Conservation (phyloP, 176 grass and related monocot genomes). For the Tillandsia fasciculata region DNA sequence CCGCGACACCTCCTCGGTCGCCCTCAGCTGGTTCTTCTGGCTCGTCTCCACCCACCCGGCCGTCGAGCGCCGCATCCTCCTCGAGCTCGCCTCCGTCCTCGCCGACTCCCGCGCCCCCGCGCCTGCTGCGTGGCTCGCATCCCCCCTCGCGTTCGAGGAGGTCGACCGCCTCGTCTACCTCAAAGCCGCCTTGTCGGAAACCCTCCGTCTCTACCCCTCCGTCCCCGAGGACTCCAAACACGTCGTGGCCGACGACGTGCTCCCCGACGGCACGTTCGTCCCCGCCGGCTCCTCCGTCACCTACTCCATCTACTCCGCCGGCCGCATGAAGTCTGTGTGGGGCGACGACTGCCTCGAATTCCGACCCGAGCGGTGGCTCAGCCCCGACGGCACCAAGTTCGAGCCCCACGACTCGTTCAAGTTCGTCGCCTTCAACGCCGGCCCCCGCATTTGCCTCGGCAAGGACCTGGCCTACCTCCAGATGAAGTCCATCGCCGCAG, state of each 20-base stretch:
- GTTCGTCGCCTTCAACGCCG: conserved; percentile 94
- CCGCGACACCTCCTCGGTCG: conserved; percentile 92
- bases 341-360: conserved; percentile 91
- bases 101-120: conserved; percentile 30
- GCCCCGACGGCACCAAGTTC: conserved; percentile 50
- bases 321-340: conserved; percentile 82
- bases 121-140: conserved; percentile 10
- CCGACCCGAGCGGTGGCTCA: conserved; percentile 76
- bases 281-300: conserved; percentile 80
- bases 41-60: conserved; percentile 75
- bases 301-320: conserved; percentile 91
- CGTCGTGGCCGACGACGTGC: conserved; percentile 62
- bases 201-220: conserved; percentile 86
- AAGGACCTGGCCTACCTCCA: conserved; percentile 97
- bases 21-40: conserved; percentile 99
- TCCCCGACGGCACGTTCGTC: conserved; percentile 86
- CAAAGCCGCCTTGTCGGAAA: conserved; percentile 88
- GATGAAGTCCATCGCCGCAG: conserved; percentile 91
- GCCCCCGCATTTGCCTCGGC: conserved; percentile 80
- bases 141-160: conserved; percentile 77
- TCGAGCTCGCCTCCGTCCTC: conserved; percentile 66
- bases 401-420: conserved; percentile 71
- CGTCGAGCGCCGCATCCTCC: conserved; percentile 49
- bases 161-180: conserved; percentile 83
- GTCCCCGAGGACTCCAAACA: conserved; percentile 96